A percentile compares a stretch with the other conserved stretches of the same genome.
Conservation (phyloP, 257 asterid genomes). For the Plectranthus barbatus region DNA sequence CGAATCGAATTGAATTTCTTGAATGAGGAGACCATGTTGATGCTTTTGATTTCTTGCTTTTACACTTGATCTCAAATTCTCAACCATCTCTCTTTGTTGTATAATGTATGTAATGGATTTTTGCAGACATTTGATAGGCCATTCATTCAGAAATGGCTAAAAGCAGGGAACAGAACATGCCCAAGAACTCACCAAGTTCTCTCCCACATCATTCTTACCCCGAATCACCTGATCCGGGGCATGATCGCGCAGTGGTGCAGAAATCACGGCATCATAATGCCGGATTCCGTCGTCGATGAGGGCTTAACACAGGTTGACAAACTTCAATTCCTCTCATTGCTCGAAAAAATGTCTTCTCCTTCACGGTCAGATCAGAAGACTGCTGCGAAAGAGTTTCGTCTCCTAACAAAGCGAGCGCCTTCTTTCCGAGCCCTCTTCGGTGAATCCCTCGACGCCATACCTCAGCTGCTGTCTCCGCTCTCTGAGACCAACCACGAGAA, state of each 20-base stretch:
- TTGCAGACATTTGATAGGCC: conserved; percentile 80
- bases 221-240: conserved; percentile 57
- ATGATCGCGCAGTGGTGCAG: conserved; percentile 72
- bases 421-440: conserved; percentile 77
- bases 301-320: conserved; percentile 53
- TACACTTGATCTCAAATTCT: no score
- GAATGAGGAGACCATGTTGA: not conserved
- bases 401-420: conserved; percentile 56
- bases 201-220: conserved; percentile 59
- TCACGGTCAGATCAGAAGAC: conserved; percentile 44
- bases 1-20: not conserved
- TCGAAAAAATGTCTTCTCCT: conserved; percentile 45
- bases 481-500: conserved; percentile 21
- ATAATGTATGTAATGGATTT: no score
- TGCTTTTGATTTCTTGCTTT: not conserved
- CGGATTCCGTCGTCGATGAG: conserved; percentile 44
- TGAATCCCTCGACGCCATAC: conserved; percentile 46
- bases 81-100: no score
- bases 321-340: conserved; percentile 41
- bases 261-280: conserved; percentile 43
- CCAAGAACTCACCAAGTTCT: conserved; percentile 76
- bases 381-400: conserved; percentile 66
- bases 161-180: conserved; percentile 71
- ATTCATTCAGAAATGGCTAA: conserved; percentile 74
- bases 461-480: conserved; percentile 56